Evolutionary conservation across 768 basidiomycete species (phyloP), one percentile per base, ranked within the genome.

Genomic region (Rubroboletus satanas): DNA sequence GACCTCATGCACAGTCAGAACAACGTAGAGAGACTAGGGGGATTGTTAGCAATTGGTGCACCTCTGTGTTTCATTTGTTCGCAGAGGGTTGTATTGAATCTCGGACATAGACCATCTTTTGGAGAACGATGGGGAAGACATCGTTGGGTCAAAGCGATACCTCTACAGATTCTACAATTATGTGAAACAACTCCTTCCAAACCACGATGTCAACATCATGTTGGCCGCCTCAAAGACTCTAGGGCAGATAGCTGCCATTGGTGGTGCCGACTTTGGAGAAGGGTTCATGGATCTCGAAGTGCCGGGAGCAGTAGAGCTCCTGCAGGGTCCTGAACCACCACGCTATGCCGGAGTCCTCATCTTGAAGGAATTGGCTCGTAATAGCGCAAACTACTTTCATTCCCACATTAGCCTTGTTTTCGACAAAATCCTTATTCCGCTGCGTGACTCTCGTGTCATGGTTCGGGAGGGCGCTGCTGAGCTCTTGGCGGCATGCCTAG

Each of bases 321-420:
- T 94, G 54, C 87, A 88, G 55, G 81, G 84, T 49, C 71, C 79
- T 53, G 96, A 98, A 67, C 81, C 87, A 28, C 86, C 88, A 2
- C 82, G 96, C 52, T 96, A 97, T 71, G 93, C 93, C 0, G 95
- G 94, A 0, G 94, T 98, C 2, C 82, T 98, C 50, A 90, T 98
- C 46, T 72, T 98, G 37, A 95, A 95, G 73, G 95, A 97, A 71
- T 79, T 99, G 39, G 95, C 97, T 2, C 81, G 84, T 29, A 89
- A 93, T 71, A 94, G 89, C 58, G 88, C 92, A 0, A 83, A 78
- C 7, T 87, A 93, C 63, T 96, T 98, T 71, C 85, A 93, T 63
- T 82, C 90, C 2, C 88, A 93, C 71, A 93, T 98, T 21, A 81
- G 82, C 50, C 79, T 89, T 37, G 89, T 97, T 12, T 87, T 98